A percentile compares a stretch with the other conserved stretches of the same genome.
Evolutionary conservation across 352 stramenopile species (phyloP).

Genomic region (Pythium rhizo-oryzae): DNA sequence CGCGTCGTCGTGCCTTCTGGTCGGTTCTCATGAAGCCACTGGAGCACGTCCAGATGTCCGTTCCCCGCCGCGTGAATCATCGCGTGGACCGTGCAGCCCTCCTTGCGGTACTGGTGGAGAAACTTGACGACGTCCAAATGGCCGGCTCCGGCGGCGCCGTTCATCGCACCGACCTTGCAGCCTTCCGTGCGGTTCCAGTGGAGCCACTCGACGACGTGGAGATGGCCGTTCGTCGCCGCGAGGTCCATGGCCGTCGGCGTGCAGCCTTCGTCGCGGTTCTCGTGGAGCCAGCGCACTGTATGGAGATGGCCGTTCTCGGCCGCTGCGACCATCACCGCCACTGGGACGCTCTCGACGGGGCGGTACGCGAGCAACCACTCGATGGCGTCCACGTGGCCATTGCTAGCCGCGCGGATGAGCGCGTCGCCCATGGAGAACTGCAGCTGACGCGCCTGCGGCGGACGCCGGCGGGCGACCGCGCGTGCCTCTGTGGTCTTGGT

Average conservation of each 20-base stretch:
- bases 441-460: slow-evolving; percentile 13
- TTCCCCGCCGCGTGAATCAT: slow-evolving; percentile 53
- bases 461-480: slow-evolving; percentile 1
- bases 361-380: slow-evolving; percentile 24
- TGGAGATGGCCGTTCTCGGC: slow-evolving; percentile 39
- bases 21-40: slow-evolving; percentile 47
- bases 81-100: slow-evolving; percentile 43
- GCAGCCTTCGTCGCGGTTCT: slow-evolving; percentile 33
- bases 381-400: slow-evolving; percentile 20
- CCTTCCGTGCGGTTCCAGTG: slow-evolving; percentile 39
- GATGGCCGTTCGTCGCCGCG: slow-evolving; percentile 42
- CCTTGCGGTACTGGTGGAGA: slow-evolving; percentile 37
- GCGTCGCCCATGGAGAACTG: slow-evolving; percentile 38
- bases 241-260: slow-evolving; percentile 40
- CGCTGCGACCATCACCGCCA: slow-evolving; percentile 33
- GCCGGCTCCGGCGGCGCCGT: slow-evolving; percentile 36
- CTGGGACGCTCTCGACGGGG: neutral
- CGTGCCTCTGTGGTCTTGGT: slow-evolving; percentile 23
- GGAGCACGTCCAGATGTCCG: slow-evolving; percentile 48
- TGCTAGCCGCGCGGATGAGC: slow-evolving; percentile 13
- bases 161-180: slow-evolving; percentile 46
- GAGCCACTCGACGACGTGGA: slow-evolving; percentile 44
- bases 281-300: slow-evolving; percentile 41
- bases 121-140: slow-evolving; percentile 44
- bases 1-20: slow-evolving; percentile 39